Evolutionary conservation across 495 filamentous ascomycete genomes (phyloP), one percentile per base, ranked within the genome.

Genomic region (Xylaria nigripes): DNA sequence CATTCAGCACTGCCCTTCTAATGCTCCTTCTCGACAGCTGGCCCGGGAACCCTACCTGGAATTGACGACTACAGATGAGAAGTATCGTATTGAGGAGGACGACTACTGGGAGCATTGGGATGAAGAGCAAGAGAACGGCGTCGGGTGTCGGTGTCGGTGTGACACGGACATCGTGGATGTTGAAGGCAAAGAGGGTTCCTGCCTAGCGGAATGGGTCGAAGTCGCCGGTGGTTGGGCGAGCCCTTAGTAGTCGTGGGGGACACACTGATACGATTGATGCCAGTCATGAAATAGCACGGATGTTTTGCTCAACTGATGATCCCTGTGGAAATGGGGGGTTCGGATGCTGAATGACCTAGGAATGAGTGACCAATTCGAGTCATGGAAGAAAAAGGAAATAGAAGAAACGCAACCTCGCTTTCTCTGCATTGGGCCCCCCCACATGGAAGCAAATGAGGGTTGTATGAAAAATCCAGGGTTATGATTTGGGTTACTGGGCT

Each of bases 101-200:
- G 85, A 91, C 53, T 99, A 97, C 75, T 99, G 94, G 94, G 90
- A 89, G 24, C 81, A 80, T 19, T 86, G 80, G 62, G 93, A 99
- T 67, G 69, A 81, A 7, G 86, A 85, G 55, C 89, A 91, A 72
- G 91, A 97, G 75, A 97, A 97, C 63, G 93, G 93, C 51, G 93
- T 98, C 19, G 93, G 93, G 29, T 99, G 93, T 73, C 79, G 93
- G 65, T 99, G 93, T 79, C 85, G 85, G 61, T 99, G 93, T 68
- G 93, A 99, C 67, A 96, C 91, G n/a, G 93, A 97, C 69, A 95
- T 97, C 63, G 86, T 89, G 22, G 93, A 99, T 64, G 90, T 99
- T 21, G 93, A 99, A 70, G 89, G 88, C 69, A 97, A 97, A 72
- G 85, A 90, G 67, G 93, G 94, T 52, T 94, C 87, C 61, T 99